phyloP scores from a whole-genome alignment of 345 rosid species.

The Cardamine chenopodiifolia region DNA sequence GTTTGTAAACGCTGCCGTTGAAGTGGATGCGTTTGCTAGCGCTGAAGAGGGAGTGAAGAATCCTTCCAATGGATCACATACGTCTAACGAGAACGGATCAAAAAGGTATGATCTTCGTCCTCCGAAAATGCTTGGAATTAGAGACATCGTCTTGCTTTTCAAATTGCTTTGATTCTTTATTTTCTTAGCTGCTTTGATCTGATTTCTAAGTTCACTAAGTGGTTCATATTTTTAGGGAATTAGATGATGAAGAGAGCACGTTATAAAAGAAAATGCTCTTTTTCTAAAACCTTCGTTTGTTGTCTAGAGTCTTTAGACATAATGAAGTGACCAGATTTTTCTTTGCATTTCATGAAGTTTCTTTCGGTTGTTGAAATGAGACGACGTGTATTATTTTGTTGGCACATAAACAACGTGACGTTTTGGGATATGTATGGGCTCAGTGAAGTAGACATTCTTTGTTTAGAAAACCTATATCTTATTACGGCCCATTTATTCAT shows the following conservation, averaged over 20 bases:
- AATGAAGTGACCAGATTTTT: conserved; percentile 1
- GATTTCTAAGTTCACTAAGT: not conserved
- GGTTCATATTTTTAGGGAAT: conserved; percentile 9
- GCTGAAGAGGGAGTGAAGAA: conserved; percentile 26
- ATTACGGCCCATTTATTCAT: not conserved
- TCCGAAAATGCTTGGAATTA: conserved; percentile 41
- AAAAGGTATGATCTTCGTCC: conserved; percentile 35
- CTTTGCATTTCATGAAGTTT: conserved; percentile 35
- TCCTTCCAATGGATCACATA: conserved; percentile 37
- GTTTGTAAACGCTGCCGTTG: conserved; percentile 37
- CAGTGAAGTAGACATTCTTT: not conserved
- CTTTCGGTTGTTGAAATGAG: conserved; percentile 21
- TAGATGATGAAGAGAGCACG: conserved; percentile 18
- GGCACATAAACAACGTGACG: conserved; percentile 11
- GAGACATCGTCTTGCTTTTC: conserved; percentile 19
- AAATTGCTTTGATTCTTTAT: conserved; percentile 2
- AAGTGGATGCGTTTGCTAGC: not conserved
- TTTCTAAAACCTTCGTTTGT: conserved; percentile 36
- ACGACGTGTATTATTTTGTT: conserved; percentile 5
- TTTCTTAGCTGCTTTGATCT: conserved; percentile 25
- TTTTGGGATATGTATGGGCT: not conserved
- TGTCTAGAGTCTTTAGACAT: conserved; percentile 12
- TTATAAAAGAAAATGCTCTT: not conserved
- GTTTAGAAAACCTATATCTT: not conserved
- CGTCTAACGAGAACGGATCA: conserved; percentile 32